Percentiles rank a stretch among this genome's conserved stretches.
These are phyloP conservation scores for Oryza officinalis DNA, from an alignment of 176 grass and related monocot genomes.

Conservation along the genomic window DNA sequence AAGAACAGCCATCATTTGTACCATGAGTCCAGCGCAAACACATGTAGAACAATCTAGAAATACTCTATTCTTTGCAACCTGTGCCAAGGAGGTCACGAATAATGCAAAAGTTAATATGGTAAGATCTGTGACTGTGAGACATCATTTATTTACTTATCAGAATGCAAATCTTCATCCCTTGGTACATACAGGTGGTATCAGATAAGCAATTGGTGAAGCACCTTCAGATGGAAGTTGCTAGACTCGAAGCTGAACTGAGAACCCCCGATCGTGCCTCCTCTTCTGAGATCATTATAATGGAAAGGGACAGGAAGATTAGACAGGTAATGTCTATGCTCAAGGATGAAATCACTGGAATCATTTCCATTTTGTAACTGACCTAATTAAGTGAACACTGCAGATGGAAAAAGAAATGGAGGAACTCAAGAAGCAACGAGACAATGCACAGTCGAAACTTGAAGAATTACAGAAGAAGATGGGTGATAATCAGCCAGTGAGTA, in stretches of 20 bases:
- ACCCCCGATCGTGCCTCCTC: constrained; percentile 60
- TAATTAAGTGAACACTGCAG: constrained; percentile 46
- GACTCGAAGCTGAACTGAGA: constrained; percentile 77
- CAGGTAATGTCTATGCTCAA: constrained; percentile 54
- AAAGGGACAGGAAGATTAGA: constrained; percentile 81
- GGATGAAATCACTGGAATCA: constrained; percentile 10
- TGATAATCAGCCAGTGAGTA: constrained; percentile 54
- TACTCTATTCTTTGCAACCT: constrained; percentile 89
- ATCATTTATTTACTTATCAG: constrained; percentile 11
- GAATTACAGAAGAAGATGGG: constrained; percentile 61
- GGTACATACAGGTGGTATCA: constrained; percentile 72
- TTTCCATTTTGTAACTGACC: constrained; percentile 12
- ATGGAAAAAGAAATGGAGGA: constrained; percentile 90
- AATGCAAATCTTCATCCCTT: constrained; percentile 29
- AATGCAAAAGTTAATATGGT: constrained; percentile 97
- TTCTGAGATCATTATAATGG: constrained; percentile 68
- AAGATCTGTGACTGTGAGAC: constrained; percentile 19
- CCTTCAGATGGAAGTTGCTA: constrained; percentile 89
- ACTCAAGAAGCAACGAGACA: constrained; percentile 81
- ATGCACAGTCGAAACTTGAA: constrained; percentile 57
- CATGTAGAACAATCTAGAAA: constrained; percentile 94
- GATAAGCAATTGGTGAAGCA: constrained; percentile 91
- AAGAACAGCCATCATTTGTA: constrained; percentile 94
- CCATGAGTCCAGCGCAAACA: constrained; percentile 87
- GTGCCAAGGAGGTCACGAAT: constrained; percentile 94